Evolutionary conservation across 768 basidiomycete genomes (phyloP), one percentile per base, ranked within the genome.

Genomic region (Suillus lakei): DNA sequence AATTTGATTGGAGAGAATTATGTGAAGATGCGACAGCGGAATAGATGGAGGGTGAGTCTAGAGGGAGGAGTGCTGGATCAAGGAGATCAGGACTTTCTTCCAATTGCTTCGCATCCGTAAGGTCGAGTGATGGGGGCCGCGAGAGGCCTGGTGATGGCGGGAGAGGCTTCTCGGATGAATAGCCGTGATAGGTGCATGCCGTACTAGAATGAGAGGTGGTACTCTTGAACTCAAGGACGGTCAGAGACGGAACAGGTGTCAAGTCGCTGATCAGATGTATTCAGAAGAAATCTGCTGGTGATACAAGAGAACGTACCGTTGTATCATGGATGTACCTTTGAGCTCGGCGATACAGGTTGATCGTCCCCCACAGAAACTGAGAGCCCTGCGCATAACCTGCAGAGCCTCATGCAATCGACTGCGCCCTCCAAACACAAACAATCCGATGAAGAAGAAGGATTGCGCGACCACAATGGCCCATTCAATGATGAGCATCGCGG

Each of bases 351-450:
- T 28, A 30, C 39, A 59, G 10, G 28, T 8, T 21, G 39, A 30
- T 2, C 10, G 16, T 41, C 28, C 28, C 26, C 21, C 26, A 12
- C 18, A 28, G 4, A 59, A 59, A 2, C 26, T 41, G 58, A 59
- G 7, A 41, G 12, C 39, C 21, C 44, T 23, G 26, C n/a, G 26
- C 32, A 58, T n/a, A 9, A 12, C 6, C 61, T 43, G 38, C 28
- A 61, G 6, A 63, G 61, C 50, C 62, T 59, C 54, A 60, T 48
- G 28, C 50, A 55, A 43, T 48, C 51, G 54, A 69, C 64, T 32
- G 62, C 26, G 26, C 55, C 66, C 41, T 88, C 89, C 56, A 76
- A 85, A 83, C 2, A 80, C 83, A 68, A 89, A 90, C 74, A 88
- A 82, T 6, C 75, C 71, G 72, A 89, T 86, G 75, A 88, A 88